Base-by-base conservation (phyloP, 1,284 basidiomycete species). In the Marasmius oreades region DNA sequence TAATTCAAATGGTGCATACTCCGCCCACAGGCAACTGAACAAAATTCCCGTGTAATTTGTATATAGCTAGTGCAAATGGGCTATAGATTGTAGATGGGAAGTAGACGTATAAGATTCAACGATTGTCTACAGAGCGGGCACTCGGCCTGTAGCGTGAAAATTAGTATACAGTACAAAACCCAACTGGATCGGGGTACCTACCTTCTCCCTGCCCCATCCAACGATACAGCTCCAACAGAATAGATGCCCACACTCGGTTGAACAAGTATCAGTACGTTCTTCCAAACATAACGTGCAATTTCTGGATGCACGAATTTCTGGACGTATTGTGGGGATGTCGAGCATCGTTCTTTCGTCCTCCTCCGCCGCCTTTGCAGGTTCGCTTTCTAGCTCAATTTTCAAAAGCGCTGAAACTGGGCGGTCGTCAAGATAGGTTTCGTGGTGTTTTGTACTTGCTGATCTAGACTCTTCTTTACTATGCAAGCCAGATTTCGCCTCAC, bases 211-310 rank as follows among this genome's bases (percentile, higher is more conserved):
- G 8, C 86, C 84, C 95, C 95, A 92, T 50, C 90, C 85, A 47
- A 89, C 82, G 52, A 97, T 92, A 69, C 95, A 98, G 59, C 79
- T 84, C 95, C 95, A 98, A 67, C 93, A 95, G 71, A 96, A 97
- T 46, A 96, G 71, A 73, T 97, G 95, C 0, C 95, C 95, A 64
- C 95, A 97, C 68, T 96, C 94, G 0, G 95, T 97, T 24, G 92
- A 87, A 62, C 89, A 90, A 53, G 87, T 85, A 66, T 88, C 79
- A 26, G 87, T 86, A 67, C 90, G 74, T 73, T 92, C 85, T 63
- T 95, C 92, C 55, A 96, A 73, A 66, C 93, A 96, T 5, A 96
- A 76, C 1, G 92, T 93, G 63, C 93, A 96, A 65, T 81, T 90
- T 64, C 93, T 77, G 18, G 84, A 79, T 7, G 82, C 82, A 45